Evolutionary conservation across 2,329 filamentous ascomycete species (phyloP).

Genomic region (Neoscytalidium dimidiatum): DNA sequence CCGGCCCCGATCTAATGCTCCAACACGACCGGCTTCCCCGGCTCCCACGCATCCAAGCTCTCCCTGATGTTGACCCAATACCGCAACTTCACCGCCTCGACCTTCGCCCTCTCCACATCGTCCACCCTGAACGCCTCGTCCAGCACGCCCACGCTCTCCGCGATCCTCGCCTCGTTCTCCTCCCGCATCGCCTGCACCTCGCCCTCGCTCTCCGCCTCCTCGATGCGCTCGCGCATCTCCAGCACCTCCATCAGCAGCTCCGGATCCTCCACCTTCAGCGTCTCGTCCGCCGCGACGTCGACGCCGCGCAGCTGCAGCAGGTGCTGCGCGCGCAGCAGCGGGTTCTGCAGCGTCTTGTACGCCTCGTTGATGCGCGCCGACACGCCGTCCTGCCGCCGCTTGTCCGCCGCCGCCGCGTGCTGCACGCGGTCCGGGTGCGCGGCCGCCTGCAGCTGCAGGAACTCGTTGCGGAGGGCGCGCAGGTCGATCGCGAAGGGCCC

Average conservation of each 20-base stretch:
- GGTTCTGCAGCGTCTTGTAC: conserved; percentile 79
- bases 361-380: conserved; percentile 87
- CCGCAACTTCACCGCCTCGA: conserved; percentile 73
- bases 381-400: conserved; percentile 70
- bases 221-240: conserved; percentile 68
- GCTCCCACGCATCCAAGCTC: conserved; percentile 81
- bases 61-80: conserved; percentile 92
- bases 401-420: conserved; percentile 47
- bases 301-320: conserved; percentile 70
- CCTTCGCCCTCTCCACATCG: conserved; percentile 66
- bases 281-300: conserved; percentile 79
- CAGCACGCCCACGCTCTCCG: conserved; percentile 62
- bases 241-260: conserved; percentile 77
- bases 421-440: conserved; percentile 80
- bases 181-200: conserved; percentile 61
- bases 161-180: conserved; percentile 70
- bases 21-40: conserved; percentile 64
- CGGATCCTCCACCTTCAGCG: conserved; percentile 67
- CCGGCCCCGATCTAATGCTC: conserved; percentile 47
- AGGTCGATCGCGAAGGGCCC: conserved; percentile 76
- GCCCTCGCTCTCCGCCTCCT: conserved; percentile 58
- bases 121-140: conserved; percentile 66
- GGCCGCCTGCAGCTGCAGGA: conserved; percentile 77
- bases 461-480: conserved; percentile 74
- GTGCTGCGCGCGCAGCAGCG: conserved; percentile 85